These are phyloP conservation scores for Termitomyces eurrhizus DNA, from an alignment of 768 basidiomycete genomes.

Conservation along the genomic window DNA sequence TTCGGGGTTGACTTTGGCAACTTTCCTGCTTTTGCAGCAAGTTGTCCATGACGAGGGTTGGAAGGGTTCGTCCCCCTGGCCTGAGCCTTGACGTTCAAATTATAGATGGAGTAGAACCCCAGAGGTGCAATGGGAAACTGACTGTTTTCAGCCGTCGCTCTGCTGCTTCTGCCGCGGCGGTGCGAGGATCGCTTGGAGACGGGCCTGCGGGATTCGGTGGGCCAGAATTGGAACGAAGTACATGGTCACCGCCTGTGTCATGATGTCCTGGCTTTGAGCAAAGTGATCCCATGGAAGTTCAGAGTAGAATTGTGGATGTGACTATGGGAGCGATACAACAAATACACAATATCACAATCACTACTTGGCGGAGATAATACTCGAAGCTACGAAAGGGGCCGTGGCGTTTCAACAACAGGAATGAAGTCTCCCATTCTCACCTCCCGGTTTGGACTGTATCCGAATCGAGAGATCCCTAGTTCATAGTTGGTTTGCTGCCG, in stretches of 20 bases:
- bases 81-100: constrained; percentile 33
- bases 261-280: constrained; percentile 48
- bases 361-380: not conserved
- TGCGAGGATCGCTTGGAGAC: constrained; percentile 39
- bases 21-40: constrained; percentile 39
- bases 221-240: constrained; percentile 37
- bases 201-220: constrained; percentile 25
- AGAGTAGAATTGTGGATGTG: constrained; percentile 3
- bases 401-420: constrained; percentile 30
- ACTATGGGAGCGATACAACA: not conserved
- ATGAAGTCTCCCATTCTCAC: constrained; percentile 42
- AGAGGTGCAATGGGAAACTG: constrained; percentile 22
- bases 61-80: constrained; percentile 37
- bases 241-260: constrained; percentile 42
- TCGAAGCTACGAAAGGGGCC: constrained; percentile 1
- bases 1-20: constrained; percentile 33
- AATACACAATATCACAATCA: not conserved
- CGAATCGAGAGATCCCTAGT: constrained; percentile 39
- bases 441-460: constrained; percentile 36
- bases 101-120: constrained; percentile 14
- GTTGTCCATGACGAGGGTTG: constrained; percentile 46
- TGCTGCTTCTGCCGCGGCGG: constrained; percentile 60
- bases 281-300: constrained; percentile 48
- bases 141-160: constrained; percentile 57
- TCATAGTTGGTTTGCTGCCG: constrained; percentile 45